A percentile compares a stretch with the other conserved stretches of the same genome.
Conservation (phyloP, 169 alveolate genomes). For the Cryptosporidium ubiquitum region DNA sequence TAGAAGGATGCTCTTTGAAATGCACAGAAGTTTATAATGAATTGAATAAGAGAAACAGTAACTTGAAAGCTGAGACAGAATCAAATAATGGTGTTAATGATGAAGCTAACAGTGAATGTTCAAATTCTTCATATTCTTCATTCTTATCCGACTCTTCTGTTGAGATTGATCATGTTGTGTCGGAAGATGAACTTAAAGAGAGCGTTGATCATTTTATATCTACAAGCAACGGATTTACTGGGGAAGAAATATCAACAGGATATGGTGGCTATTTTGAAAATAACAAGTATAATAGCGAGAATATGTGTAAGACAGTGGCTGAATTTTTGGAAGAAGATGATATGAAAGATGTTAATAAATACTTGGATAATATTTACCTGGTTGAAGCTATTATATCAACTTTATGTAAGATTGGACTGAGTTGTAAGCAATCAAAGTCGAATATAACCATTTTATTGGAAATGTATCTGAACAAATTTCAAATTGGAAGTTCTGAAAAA, state of each 20-base stretch:
- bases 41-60: not conserved
- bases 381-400: conserved; percentile 2
- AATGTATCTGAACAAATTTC: not conserved
- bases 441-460: not conserved
- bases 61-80: not conserved
- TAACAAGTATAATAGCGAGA: not conserved
- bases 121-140: conserved; percentile 42
- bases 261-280: not conserved
- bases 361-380: conserved; percentile 24
- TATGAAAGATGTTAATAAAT: not conserved
- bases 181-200: not conserved
- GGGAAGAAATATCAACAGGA: not conserved
- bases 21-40: not conserved
- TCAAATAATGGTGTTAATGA: not conserved
- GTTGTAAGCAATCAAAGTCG: not conserved
- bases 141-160: conserved; percentile 19
- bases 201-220: not conserved
- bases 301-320: not conserved
- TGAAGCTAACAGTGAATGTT: not conserved
- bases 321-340: not conserved
- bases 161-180: conserved; percentile 3
- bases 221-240: not conserved
- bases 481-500: not conserved
- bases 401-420: conserved; percentile 38
- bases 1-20: conserved; percentile 2